phyloP scores from a whole-genome alignment of 129 eudicot species.

The Calendula officinalis region DNA sequence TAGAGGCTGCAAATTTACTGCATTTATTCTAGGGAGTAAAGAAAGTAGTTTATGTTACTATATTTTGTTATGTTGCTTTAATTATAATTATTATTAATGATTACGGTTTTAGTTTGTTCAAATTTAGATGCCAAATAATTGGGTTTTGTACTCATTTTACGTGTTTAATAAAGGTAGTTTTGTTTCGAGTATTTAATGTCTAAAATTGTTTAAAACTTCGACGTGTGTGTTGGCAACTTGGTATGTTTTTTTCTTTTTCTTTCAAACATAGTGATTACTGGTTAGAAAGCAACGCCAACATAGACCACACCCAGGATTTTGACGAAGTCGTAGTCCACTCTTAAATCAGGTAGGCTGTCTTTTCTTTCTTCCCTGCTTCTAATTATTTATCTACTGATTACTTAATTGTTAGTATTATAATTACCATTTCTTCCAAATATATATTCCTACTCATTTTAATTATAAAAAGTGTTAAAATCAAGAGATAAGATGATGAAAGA shows the following conservation, averaged over 20 bases:
- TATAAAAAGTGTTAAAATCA: no score
- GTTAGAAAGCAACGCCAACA: conserved; percentile 10
- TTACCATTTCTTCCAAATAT: no score
- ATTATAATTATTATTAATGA: background rate
- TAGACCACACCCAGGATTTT: conserved; percentile 4
- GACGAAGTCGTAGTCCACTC: conserved; percentile 11
- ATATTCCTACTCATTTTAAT: no score
- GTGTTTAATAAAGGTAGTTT: no score
- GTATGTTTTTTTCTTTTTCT: background rate
- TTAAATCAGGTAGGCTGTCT: conserved; percentile 10
- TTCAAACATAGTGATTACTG: background rate
- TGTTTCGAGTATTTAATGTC: no score
- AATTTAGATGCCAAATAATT: background rate
- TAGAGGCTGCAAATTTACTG: background rate
- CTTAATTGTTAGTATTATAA: background rate
- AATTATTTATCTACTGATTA: background rate
- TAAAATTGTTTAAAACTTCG: background rate
- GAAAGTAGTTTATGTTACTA: background rate
- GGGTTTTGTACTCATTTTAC: no score
- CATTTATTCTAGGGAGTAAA: background rate
- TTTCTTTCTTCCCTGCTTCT: background rate
- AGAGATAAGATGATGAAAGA: no score
- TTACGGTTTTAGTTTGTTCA: background rate
- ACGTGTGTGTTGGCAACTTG: conserved; percentile 1
- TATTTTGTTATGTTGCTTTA: background rate